These are phyloP conservation scores for Fusarium graminum DNA, from an alignment of 2,329 filamentous ascomycete species.

Conservation along the genomic window DNA sequence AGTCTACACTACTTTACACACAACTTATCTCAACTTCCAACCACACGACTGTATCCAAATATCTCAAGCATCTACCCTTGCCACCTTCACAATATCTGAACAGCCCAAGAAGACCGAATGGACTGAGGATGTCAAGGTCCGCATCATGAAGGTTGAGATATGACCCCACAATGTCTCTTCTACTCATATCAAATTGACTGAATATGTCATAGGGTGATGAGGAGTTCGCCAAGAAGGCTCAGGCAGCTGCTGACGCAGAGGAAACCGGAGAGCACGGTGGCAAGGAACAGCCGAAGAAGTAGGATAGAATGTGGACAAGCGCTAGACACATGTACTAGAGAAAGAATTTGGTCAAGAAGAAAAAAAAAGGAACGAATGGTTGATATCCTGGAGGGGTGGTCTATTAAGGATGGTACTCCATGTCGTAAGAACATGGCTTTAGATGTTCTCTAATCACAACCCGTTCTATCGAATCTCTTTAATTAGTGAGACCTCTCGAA, in stretches of 20 bases:
- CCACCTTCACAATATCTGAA: conserved; percentile 21
- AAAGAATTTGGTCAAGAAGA: background rate
- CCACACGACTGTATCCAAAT: background rate
- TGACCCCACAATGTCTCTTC: background rate
- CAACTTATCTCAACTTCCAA: background rate
- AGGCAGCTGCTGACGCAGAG: conserved; percentile 4
- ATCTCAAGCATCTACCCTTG: background rate
- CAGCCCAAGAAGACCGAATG: background rate
- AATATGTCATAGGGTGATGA: conserved; percentile 7
- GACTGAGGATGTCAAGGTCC: conserved; percentile 22
- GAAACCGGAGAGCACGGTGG: background rate
- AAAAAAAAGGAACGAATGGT: background rate
- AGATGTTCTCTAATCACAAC: conserved; percentile 5
- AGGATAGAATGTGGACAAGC: background rate
- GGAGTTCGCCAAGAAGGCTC: conserved; percentile 17
- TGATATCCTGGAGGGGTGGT: background rate
- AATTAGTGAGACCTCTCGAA: background rate
- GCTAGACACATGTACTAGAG: background rate
- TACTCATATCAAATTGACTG: background rate
- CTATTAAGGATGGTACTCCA: background rate
- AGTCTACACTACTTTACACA: conserved; percentile 4
- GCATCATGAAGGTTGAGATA: conserved; percentile 19
- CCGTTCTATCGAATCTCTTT: background rate
- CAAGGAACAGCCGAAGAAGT: conserved; percentile 24
- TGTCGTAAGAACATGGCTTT: background rate